Base-by-base conservation (phyloP, 1,284 basidiomycete genomes). In the Cryptococcus neoformans region DNA sequence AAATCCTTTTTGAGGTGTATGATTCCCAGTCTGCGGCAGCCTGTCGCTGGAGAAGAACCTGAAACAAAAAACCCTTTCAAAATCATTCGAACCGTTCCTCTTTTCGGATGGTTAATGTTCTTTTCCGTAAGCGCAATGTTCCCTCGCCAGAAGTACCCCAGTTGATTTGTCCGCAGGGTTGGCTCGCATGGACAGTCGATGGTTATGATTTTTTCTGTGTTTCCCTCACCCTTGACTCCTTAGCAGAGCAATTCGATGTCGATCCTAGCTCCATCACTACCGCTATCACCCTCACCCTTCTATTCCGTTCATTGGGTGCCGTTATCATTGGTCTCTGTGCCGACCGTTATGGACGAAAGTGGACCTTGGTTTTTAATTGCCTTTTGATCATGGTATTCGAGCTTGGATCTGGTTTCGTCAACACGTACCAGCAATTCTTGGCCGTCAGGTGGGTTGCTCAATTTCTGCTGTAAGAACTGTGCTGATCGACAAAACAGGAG, bases 331-430 rank as follows among this genome's bases (percentile, higher is more conserved):
- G 81, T 52, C 56, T 90, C 53, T 67, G 88, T 36, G 88, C 88
- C 14, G 92, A 93, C 74, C 83, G 93, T 8, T 95, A 83, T 73
- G 94, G 94, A 2, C 84, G 94, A 46, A 94, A 93, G 80, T 98
- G 91, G 90, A 92, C 93, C 78, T 78, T 97, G 3, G 85, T 92
- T 44, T 65, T 72, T 67, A 96, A 96, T 74, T 62, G 92, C 50
- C 51, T 89, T 14, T 67, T 92, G 48, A 84, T 90, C 61, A 80
- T 83, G n/a, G 76, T 83, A 9, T 84, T 96, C 57, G 87, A 92
- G 64, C 84, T 98, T 14, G 89, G 86, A 0, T 85, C 80, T 0
- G 79, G 79, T 2, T 83, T 81, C 62, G 70, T 74, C 56, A 72
- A 79, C 42, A 79, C 73, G 7, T 82, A 80, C 63, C n/a, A 53